Percentiles rank a stretch among this genome's conserved stretches.
phyloP scores from a whole-genome alignment of 768 basidiomycete genomes.

The Harrya chromipes region DNA sequence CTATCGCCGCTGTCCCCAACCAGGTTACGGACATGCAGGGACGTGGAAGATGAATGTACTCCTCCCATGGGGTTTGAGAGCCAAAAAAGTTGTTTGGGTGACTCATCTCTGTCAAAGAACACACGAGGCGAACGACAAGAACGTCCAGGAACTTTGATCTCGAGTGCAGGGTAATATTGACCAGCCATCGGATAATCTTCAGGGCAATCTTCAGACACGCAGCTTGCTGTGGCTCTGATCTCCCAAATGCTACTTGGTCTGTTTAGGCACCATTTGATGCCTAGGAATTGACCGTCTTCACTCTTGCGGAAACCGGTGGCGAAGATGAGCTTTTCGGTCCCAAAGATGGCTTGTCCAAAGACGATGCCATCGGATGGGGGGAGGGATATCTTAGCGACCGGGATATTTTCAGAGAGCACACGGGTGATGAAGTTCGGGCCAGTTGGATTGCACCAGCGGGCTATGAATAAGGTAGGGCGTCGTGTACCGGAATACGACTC shows the following conservation, averaged over 20 bases:
- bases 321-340: conserved; percentile 38
- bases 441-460: conserved; percentile 38
- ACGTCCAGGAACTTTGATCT: conserved; percentile 40
- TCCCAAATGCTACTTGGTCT: conserved; percentile 55
- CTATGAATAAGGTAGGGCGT: conserved; percentile 38
- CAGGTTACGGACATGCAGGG: conserved; percentile 44
- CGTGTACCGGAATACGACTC: conserved; percentile 49
- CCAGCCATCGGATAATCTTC: no score
- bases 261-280: conserved; percentile 56
- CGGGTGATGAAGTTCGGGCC: conserved; percentile 9
- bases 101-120: conserved; percentile 21
- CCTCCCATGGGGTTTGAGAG: conserved; percentile 51
- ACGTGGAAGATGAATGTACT: conserved; percentile 48
- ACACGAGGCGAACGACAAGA: conserved; percentile 61
- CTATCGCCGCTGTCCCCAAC: background rate
- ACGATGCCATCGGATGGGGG: conserved; percentile 21
- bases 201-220: no score
- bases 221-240: conserved; percentile 23
- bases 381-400: background rate
- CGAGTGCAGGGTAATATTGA: background rate
- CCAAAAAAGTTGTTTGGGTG: conserved; percentile 36
- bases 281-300: conserved; percentile 51
- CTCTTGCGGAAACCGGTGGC: conserved; percentile 58
- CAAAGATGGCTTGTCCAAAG: conserved; percentile 55
- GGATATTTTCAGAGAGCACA: conserved; percentile 8